Base-by-base conservation (phyloP, 495 filamentous ascomycete species). In the Podospora tetraspora region DNA sequence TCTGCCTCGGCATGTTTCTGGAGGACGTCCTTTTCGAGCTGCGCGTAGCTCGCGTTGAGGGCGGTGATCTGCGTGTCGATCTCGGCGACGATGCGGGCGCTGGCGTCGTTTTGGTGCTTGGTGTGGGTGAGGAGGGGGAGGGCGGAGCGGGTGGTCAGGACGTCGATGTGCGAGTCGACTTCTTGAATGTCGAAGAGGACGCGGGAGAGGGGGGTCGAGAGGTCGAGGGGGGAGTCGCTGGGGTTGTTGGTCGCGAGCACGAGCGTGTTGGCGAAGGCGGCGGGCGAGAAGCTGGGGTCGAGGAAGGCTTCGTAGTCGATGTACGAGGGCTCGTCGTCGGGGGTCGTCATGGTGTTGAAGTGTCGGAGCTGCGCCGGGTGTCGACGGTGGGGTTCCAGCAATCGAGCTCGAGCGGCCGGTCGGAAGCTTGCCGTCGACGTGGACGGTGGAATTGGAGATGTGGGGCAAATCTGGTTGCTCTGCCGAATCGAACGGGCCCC, bases 141-240 rank as follows among this genome's bases (percentile, higher is more conserved):
- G 16, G 96, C 91, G 61, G 91, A 90, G 71, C 89, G 88, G 61
- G 92, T 95, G 59, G 94, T 96, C 25, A 99, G 85, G 21, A 85
- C 84, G 79, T 98, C 90, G 69, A 98, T 97, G 75, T 97, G 92
- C 1, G 93, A 96, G 79, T 98, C 94, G 68, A 99, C 89, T 77
- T 98, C 95, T 77, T 99, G 95, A 19, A 96, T 87, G 79, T 99
- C 95, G 79, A 99, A 99, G 21, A 98, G 86, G 13, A 98, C 95
- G 61, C 92, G 87, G 3, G 94, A 97, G 43, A 98, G 86, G 3
- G 95, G 95, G 37, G 95, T 98, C 7, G 93, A 91, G 65, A 98
- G 90, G 80, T 97, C 95, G 74, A 98, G 84, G 32, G 92, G 89
- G 4, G 90, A 91, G 78, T 98, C 95, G 71, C 87, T 90, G 58